These are phyloP conservation scores for Collybiopsis confluens DNA, from an alignment of 768 basidiomycete genomes.

Conservation along the genomic window DNA sequence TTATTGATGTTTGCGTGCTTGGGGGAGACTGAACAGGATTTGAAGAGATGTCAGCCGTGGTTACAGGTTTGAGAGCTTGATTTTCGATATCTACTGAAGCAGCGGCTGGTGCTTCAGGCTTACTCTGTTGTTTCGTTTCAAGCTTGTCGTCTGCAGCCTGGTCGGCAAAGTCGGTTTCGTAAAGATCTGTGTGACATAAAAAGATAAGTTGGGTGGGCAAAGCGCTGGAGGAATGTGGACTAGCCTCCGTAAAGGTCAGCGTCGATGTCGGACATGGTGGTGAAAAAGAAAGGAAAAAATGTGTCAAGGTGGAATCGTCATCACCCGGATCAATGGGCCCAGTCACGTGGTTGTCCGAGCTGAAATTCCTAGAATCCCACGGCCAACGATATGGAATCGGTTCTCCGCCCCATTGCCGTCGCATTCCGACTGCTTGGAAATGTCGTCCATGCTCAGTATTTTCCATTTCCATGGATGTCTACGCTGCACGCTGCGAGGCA, in stretches of 20 bases:
- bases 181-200: conserved; percentile 52
- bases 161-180: conserved; percentile 61
- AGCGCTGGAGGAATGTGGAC: conserved; percentile 17
- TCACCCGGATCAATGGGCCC: not conserved
- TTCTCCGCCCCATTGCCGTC: not conserved
- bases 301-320: not conserved
- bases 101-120: conserved; percentile 9
- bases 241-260: conserved; percentile 87
- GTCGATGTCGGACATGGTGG: conserved; percentile 74
- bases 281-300: not conserved
- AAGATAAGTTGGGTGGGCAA: not conserved
- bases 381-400: not conserved
- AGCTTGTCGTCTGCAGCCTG: conserved; percentile 27
- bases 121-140: not conserved
- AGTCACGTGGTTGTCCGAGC: not conserved
- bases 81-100: conserved; percentile 24
- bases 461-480: conserved; percentile 36
- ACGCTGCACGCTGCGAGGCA: conserved; percentile 36
- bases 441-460: conserved; percentile 31
- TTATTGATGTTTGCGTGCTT: conserved; percentile 47
- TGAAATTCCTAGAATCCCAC: not conserved
- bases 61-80: conserved; percentile 3
- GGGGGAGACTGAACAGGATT: conserved; percentile 17
- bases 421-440: not conserved
- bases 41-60: conserved; percentile 3